Conservation (phyloP, 2,329 filamentous ascomycete species). For the Fusarium beomiforme region DNA sequence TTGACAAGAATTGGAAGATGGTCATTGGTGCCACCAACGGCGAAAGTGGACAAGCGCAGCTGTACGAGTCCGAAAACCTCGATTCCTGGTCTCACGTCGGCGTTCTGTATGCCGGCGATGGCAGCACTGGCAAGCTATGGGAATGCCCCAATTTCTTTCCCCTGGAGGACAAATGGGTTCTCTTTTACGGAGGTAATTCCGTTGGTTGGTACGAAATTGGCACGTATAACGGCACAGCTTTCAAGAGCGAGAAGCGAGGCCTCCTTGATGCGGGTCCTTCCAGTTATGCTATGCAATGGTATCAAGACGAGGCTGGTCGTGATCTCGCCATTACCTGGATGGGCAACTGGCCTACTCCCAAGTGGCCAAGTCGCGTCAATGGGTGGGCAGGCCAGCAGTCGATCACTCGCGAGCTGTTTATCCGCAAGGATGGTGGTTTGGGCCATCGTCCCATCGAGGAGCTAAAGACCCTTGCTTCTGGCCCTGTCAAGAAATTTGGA, state of each 20-base stretch:
- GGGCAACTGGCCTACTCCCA: slow-evolving; percentile 39
- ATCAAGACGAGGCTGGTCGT: slow-evolving; percentile 43
- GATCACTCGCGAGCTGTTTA: slow-evolving; percentile 44
- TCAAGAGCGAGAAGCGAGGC: slow-evolving; percentile 40
- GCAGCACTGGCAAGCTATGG: slow-evolving; percentile 36
- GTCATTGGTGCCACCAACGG: slow-evolving; percentile 34
- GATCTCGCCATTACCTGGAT: slow-evolving; percentile 43
- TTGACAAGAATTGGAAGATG: slow-evolving; percentile 39
- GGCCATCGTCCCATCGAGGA: slow-evolving; percentile 41
- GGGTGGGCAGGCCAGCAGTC: slow-evolving; percentile 45
- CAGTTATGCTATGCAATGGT: slow-evolving; percentile 47
- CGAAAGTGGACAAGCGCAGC: slow-evolving; percentile 30
- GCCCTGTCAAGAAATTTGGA: slow-evolving; percentile 23
- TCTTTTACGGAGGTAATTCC: slow-evolving; percentile 39
- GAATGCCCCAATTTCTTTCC: slow-evolving; percentile 44
- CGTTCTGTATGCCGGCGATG: slow-evolving; percentile 34
- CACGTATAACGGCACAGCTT: slow-evolving; percentile 35
- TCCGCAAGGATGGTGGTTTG: slow-evolving; percentile 42
- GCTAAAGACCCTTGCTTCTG: slow-evolving; percentile 35
- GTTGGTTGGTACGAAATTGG: slow-evolving; percentile 39
- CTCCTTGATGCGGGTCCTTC: slow-evolving; percentile 40
- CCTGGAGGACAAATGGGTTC: slow-evolving; percentile 42
- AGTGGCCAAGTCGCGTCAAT: slow-evolving; percentile 43
- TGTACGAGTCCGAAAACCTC: slow-evolving; percentile 32
- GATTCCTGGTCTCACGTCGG: slow-evolving; percentile 37